Conservation (phyloP, 257 asterid genomes). For the Ajuga chamaepitys region DNA sequence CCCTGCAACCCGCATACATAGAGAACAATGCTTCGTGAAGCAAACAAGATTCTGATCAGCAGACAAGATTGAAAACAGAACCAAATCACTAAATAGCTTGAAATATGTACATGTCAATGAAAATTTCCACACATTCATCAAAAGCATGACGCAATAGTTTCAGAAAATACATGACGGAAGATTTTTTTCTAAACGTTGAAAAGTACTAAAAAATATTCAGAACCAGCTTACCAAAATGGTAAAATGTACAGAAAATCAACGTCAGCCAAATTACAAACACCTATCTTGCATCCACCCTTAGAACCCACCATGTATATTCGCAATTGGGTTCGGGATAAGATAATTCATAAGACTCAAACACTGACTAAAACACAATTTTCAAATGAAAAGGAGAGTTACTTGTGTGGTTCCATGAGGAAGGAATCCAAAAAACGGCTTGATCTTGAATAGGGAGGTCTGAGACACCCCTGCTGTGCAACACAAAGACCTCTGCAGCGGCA, state of each 20-base stretch:
- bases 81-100: not conserved
- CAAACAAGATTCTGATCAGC: not conserved
- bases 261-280: not conserved
- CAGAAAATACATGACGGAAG: not conserved
- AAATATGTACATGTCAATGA: not conserved
- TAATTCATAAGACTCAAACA: not conserved
- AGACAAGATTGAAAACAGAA: not conserved
- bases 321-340: not conserved
- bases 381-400: slow-evolving; percentile 24
- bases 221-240: not conserved
- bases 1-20: not conserved
- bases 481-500: slow-evolving; percentile 49
- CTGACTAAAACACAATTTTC: not conserved
- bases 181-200: not conserved
- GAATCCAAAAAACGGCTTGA: slow-evolving; percentile 56
- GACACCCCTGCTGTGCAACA: slow-evolving; percentile 26
- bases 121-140: not conserved
- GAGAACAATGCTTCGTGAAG: not conserved
- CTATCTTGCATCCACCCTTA: not conserved
- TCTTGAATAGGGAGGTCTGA: slow-evolving; percentile 33
- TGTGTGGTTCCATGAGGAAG: slow-evolving; percentile 51
- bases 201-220: too few relatives aligned
- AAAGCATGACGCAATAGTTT: not conserved
- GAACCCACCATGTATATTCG: too few relatives aligned
- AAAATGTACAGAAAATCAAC: not conserved